Evolutionary conservation across 371 early-diverging fungal genomes (phyloP).

Genomic region (Rhizopus delemar): DNA sequence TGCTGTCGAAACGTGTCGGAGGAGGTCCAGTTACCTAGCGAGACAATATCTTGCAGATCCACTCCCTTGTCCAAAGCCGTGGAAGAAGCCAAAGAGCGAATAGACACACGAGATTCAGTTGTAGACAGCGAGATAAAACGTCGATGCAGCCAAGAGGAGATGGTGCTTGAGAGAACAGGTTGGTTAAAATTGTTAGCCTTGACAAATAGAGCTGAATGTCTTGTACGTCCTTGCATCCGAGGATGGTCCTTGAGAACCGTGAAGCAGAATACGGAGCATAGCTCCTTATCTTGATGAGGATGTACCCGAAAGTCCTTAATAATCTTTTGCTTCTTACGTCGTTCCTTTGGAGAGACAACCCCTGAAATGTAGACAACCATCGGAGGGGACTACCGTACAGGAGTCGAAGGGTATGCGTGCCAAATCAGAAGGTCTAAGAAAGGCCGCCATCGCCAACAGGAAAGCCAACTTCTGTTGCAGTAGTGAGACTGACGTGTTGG

Average conservation of each 20-base stretch:
- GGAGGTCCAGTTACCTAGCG: constrained; percentile 20
- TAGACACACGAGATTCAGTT: constrained; percentile 2
- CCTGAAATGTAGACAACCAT: constrained; percentile 2
- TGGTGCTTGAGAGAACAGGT: not conserved
- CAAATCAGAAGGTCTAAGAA: constrained; percentile 24
- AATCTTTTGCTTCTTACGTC: not conserved
- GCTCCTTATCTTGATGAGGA: not conserved
- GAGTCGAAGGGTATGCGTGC: constrained; percentile 3
- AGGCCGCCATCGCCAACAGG: constrained; percentile 12
- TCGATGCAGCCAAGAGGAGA: constrained; percentile 13
- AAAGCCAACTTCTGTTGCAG: constrained; percentile 18
- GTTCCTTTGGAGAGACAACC: constrained; percentile 16
- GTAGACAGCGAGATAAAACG: constrained; percentile 9
- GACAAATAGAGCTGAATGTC: not conserved
- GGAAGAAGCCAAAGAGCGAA: constrained; percentile 17
- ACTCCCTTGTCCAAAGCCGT: constrained; percentile 8
- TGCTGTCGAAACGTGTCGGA: constrained; percentile 11
- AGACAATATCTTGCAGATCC: constrained; percentile 10
- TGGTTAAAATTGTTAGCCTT: not conserved
- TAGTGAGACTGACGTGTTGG: not conserved
- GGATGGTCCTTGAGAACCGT: constrained; percentile 6
- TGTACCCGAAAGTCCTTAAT: constrained; percentile 17
- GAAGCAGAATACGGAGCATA: not conserved
- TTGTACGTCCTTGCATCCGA: not conserved
- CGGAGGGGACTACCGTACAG: not conserved